Evolutionary conservation across 2,329 filamentous ascomycete species (phyloP).

Genomic region (Venturia aucupariae): DNA sequence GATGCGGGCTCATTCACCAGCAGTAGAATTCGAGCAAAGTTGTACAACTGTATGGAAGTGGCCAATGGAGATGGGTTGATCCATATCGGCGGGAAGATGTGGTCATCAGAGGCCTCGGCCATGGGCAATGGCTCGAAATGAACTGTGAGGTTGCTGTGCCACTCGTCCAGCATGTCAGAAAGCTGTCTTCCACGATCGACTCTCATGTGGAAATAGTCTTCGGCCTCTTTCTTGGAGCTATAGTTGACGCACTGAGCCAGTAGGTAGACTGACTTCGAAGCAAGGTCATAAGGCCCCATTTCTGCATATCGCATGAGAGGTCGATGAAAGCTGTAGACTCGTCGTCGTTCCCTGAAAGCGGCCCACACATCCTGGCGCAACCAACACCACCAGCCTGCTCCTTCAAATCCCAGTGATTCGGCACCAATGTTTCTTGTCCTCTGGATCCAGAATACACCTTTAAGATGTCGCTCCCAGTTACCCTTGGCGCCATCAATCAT

Average conservation of each 20-base stretch:
- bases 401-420: conserved; percentile 46
- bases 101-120: conserved; percentile 18
- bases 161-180: conserved; percentile 41
- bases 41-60: conserved; percentile 43
- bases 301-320: conserved; percentile 40
- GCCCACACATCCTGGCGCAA: conserved; percentile 58
- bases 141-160: conserved; percentile 36
- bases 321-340: conserved; percentile 50
- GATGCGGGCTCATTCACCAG: conserved; percentile 45
- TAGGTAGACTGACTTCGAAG: conserved; percentile 44
- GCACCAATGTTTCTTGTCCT: conserved; percentile 53
- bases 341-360: conserved; percentile 49
- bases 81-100: conserved; percentile 41
- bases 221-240: conserved; percentile 42
- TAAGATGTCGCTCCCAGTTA: conserved; percentile 53
- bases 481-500: conserved; percentile 52
- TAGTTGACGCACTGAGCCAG: conserved; percentile 50
- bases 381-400: conserved; percentile 58
- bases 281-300: conserved; percentile 45
- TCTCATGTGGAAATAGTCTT: conserved; percentile 32
- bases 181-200: conserved; percentile 39
- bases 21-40: conserved; percentile 45
- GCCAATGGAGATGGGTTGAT: conserved; percentile 38
- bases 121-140: conserved; percentile 36
- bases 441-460: conserved; percentile 58